Conservation (phyloP, 805 yeast species). For the Diddensiella santjacobensis region DNA sequence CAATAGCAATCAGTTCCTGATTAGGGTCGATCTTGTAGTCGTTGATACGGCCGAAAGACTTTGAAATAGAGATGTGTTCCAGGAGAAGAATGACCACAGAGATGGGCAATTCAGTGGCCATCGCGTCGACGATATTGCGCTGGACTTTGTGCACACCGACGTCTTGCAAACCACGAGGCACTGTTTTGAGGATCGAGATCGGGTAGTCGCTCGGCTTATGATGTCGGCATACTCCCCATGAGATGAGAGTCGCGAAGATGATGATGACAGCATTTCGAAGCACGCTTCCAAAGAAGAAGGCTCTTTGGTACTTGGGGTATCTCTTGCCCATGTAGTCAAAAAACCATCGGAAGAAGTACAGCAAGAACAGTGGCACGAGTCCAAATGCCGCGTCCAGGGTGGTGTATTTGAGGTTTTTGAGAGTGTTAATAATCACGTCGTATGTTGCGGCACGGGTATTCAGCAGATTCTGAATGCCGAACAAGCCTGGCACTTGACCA, state of each 20-base stretch:
- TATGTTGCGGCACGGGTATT: constrained; percentile 73
- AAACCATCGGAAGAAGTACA: constrained; percentile 66
- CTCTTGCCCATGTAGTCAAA: constrained; percentile 59
- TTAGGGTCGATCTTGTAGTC: constrained; percentile 89
- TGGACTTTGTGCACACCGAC: constrained; percentile 72
- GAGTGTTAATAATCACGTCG: constrained; percentile 61
- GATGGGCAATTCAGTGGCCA: constrained; percentile 81
- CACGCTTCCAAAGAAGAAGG: constrained; percentile 68
- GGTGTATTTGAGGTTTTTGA: constrained; percentile 66
- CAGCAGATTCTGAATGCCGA: constrained; percentile 66
- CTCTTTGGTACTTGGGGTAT: constrained; percentile 53
- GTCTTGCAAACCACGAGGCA: constrained; percentile 77
- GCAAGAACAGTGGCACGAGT: constrained; percentile 63
- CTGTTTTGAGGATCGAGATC: constrained; percentile 65
- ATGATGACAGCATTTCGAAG: constrained; percentile 79
- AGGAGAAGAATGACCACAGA: constrained; percentile 76
- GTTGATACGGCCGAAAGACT: constrained; percentile 88
- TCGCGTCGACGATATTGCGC: constrained; percentile 48
- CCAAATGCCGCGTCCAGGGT: constrained; percentile 89
- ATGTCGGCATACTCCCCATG: constrained; percentile 68
- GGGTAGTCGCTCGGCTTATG: constrained; percentile 39
- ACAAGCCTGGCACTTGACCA: constrained; percentile 83
- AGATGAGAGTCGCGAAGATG: constrained; percentile 74
- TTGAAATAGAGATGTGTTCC: constrained; percentile 91
- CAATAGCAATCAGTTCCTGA: constrained; percentile 92